These are phyloP conservation scores for Wickerhamomyces sp. DNA, from an alignment of 1,139 yeast genomes.

Conservation along the genomic window DNA sequence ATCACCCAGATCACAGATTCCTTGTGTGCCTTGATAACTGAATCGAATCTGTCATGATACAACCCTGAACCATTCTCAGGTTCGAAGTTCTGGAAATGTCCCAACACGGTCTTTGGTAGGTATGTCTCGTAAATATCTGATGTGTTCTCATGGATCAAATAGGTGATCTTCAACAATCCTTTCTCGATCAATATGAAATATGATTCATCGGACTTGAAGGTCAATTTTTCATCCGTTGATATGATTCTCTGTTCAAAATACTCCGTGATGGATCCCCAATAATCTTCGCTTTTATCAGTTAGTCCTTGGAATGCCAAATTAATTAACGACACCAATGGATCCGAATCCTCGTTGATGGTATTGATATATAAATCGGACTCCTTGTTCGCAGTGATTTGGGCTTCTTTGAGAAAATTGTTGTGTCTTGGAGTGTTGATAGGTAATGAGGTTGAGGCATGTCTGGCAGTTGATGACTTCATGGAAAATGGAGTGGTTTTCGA, in stretches of 20 bases:
- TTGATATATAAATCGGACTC: slow-evolving; percentile 17
- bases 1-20: slow-evolving; percentile 73
- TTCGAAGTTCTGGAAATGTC: slow-evolving; percentile 30
- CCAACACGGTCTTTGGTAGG: slow-evolving; percentile 88
- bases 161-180: slow-evolving; percentile 67
- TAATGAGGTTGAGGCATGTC: slow-evolving; percentile 11
- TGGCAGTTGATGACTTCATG: slow-evolving; percentile 12
- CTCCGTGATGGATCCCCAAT: slow-evolving; percentile 57
- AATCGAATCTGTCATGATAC: slow-evolving; percentile 12
- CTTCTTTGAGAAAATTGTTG: slow-evolving; percentile 32
- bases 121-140: slow-evolving; percentile 62
- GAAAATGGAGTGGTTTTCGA: slow-evolving; percentile 3
- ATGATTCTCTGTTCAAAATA: slow-evolving; percentile 42
- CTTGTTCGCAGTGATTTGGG: slow-evolving; percentile 27
- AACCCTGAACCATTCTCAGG: slow-evolving; percentile 5
- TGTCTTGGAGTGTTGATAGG: slow-evolving; percentile 36
- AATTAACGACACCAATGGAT: slow-evolving; percentile 63
- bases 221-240: slow-evolving; percentile 4
- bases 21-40: slow-evolving; percentile 27
- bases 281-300: slow-evolving; percentile 52
- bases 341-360: slow-evolving; percentile 20
- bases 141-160: slow-evolving; percentile 33
- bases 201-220: slow-evolving; percentile 36
- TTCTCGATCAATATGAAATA: slow-evolving; percentile 69
- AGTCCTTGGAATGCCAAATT: slow-evolving; percentile 63